Evolutionary conservation across 164 flowering plant genomes (phyloP).

Genomic region (Chimonanthus praecox): DNA sequence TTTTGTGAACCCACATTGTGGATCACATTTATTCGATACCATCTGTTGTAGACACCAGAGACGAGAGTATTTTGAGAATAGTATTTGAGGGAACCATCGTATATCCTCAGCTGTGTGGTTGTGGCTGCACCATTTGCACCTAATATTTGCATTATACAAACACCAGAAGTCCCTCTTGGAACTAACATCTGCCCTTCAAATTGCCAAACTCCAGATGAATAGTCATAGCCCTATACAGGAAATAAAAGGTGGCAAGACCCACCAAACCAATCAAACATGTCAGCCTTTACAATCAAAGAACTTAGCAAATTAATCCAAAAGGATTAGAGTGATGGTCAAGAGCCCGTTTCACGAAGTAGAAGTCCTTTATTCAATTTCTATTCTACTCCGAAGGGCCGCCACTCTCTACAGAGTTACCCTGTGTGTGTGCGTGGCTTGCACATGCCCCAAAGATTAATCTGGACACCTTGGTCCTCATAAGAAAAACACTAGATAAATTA

Average conservation of each 20-base stretch:
- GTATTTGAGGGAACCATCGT: conserved; percentile 13
- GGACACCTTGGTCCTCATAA: too few relatives aligned
- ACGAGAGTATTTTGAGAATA: conserved; percentile 5
- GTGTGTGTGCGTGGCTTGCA: too few relatives aligned
- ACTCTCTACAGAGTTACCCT: too few relatives aligned
- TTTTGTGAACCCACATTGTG: conserved; percentile 25
- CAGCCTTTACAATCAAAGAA: too few relatives aligned
- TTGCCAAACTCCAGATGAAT: conserved; percentile 32
- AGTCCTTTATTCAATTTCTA: too few relatives aligned
- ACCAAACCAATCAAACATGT: too few relatives aligned
- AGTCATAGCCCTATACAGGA: conserved; percentile 5
- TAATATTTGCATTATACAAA: conserved; percentile 17
- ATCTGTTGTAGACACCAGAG: conserved; percentile 20
- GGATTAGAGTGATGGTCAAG: neutral
- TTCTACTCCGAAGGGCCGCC: too few relatives aligned
- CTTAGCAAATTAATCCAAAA: too few relatives aligned
- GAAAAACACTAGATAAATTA: too few relatives aligned
- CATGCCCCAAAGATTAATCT: too few relatives aligned
- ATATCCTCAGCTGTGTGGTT: conserved; percentile 13
- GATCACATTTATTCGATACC: conserved; percentile 34
- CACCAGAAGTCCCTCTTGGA: conserved; percentile 22
- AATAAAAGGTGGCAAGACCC: too few relatives aligned
- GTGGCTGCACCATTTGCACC: conserved; percentile 7
- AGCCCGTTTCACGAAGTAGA: too few relatives aligned
- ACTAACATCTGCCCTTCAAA: conserved; percentile 22